These are phyloP conservation scores for Chalciporus pseudorubinellus DNA, from an alignment of 768 basidiomycete species.

Conservation along the genomic window DNA sequence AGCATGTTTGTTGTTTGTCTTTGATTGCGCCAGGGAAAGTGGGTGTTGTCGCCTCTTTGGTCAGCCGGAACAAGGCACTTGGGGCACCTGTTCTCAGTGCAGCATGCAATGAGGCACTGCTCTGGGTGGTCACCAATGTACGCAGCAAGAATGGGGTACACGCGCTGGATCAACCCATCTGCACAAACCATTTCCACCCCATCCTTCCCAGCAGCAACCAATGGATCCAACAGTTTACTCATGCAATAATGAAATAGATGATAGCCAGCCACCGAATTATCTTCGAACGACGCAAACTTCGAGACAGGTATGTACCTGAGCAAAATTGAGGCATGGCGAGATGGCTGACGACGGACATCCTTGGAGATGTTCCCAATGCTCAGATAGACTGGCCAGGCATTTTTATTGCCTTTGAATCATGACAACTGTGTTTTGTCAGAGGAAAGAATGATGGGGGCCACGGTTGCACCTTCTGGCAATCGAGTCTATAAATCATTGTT, in stretches of 20 bases:
- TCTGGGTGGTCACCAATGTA: conserved; percentile 16
- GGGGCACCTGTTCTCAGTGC: conserved; percentile 10
- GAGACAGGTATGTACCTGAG: conserved; percentile 35
- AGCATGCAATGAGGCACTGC: conserved; percentile 13
- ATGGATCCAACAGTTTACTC: conserved; percentile 6
- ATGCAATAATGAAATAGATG: conserved; percentile 36
- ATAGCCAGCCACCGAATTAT: conserved; percentile 16
- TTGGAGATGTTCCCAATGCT: too few species aligned
- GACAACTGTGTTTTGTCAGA: too few species aligned
- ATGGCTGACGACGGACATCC: too few species aligned
- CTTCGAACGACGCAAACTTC: neutral
- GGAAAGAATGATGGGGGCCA: too few species aligned
- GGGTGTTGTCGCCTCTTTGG: too few species aligned
- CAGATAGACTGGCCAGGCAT: too few species aligned
- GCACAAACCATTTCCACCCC: conserved; percentile 11
- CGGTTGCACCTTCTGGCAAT: too few species aligned
- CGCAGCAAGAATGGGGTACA: conserved; percentile 1
- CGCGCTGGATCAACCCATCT: conserved; percentile 2
- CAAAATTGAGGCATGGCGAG: conserved; percentile 30
- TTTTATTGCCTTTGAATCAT: too few species aligned
- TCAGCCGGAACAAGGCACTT: neutral
- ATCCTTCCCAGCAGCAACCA: conserved; percentile 6
- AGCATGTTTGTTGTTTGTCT: conserved; percentile 40
- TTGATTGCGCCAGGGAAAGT: neutral
- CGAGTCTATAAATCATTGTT: neutral